phyloP scores from a whole-genome alignment of 768 basidiomycete species.

The Tephrocybe sp. region DNA sequence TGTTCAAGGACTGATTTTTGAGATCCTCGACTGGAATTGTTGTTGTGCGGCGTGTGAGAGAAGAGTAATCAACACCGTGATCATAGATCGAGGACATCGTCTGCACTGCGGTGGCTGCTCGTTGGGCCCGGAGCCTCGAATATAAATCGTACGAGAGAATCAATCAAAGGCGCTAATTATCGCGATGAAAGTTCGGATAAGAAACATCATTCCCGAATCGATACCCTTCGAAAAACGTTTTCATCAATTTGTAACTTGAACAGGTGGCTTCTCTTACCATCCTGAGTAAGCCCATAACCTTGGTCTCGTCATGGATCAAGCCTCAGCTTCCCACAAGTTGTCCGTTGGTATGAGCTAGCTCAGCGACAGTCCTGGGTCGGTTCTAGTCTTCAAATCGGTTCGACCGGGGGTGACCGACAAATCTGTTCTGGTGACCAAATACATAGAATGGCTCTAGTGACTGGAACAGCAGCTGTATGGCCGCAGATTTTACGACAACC shows the following conservation, averaged over 20 bases:
- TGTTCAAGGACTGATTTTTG: constrained; percentile 9
- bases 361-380: too few species aligned
- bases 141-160: neutral
- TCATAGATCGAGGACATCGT: constrained; percentile 16
- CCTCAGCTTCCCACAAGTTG: neutral
- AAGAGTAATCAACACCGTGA: constrained; percentile 22
- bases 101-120: neutral
- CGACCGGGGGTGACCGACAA: too few species aligned
- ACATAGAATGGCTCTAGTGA: too few species aligned
- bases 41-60: constrained; percentile 3
- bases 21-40: constrained; percentile 12
- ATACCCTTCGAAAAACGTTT: neutral
- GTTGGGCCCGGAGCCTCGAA: neutral
- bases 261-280: too few species aligned
- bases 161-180: constrained; percentile 1
- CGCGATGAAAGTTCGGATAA: neutral
- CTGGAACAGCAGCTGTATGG: too few species aligned
- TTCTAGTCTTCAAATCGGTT: too few species aligned
- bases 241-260: neutral
- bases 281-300: neutral
- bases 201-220: neutral
- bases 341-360: neutral
- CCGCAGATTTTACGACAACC: too few species aligned
- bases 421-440: too few species aligned
- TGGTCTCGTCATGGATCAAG: too few species aligned